Percentiles rank a stretch among this genome's conserved stretches.
phyloP scores from a whole-genome alignment of 371 early-diverging fungal genomes.

The Lichtheimia ornata region DNA sequence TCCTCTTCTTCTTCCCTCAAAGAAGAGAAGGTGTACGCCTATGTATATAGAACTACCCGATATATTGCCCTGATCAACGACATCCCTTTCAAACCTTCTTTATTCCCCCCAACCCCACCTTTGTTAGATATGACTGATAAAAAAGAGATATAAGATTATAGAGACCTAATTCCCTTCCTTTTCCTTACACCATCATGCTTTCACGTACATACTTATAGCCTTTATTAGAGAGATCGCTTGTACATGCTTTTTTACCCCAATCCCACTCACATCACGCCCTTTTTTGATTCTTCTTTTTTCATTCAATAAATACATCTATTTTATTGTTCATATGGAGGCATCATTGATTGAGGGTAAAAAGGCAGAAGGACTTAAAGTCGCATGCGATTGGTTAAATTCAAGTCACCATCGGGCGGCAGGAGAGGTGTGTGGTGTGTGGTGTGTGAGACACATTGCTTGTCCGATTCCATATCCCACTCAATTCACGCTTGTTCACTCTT shows the following conservation, averaged over 20 bases:
- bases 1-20: background rate
- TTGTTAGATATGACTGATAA: no score
- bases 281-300: background rate
- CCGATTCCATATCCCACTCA: background rate
- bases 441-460: background rate
- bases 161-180: background rate
- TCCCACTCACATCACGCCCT: background rate
- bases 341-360: no score
- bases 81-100: background rate
- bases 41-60: background rate
- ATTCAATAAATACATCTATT: background rate
- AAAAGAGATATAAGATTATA: no score
- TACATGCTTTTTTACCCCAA: background rate
- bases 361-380: no score
- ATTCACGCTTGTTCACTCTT: background rate
- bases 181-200: background rate
- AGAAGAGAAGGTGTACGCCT: background rate
- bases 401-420: no score
- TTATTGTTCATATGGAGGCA: no score
- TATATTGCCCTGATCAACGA: background rate
- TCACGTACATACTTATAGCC: background rate
- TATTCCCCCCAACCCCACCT: background rate
- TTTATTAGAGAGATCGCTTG: background rate
- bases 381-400: no score
- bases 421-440: no score